These are phyloP conservation scores for Fraxinus quadrangulata DNA, from an alignment of 257 asterid genomes.

Conservation along the genomic window DNA sequence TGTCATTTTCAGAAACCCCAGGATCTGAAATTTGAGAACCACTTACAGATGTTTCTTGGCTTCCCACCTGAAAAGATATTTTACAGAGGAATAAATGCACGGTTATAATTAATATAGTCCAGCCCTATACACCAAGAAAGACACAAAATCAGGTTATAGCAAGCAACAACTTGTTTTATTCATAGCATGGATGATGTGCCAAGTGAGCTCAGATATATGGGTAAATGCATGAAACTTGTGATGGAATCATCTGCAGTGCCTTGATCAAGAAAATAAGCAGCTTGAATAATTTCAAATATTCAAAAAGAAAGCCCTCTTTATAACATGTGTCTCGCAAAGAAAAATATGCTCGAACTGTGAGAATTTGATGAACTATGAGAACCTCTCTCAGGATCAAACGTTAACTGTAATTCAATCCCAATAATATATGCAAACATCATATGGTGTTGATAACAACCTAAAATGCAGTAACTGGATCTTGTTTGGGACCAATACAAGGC, in stretches of 20 bases:
- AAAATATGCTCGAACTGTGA: neutral
- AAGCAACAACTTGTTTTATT: neutral
- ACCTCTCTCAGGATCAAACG: neutral
- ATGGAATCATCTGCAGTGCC: too few species aligned
- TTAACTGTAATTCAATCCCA: neutral
- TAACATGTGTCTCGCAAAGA: neutral
- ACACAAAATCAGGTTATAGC: neutral
- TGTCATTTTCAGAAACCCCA: slow-evolving; percentile 55
- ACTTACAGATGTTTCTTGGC: slow-evolving; percentile 72
- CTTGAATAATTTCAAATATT: neutral
- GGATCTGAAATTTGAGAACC: slow-evolving; percentile 78
- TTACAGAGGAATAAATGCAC: slow-evolving; percentile 4
- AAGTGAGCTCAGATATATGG: too few species aligned
- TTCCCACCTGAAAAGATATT: slow-evolving; percentile 56
- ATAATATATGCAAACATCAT: neutral
- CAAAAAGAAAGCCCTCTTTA: neutral
- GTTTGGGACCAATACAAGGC: neutral
- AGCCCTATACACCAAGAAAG: neutral
- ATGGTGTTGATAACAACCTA: neutral
- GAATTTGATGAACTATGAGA: neutral
- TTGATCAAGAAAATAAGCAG: too few species aligned
- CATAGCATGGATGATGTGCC: slow-evolving; percentile 4
- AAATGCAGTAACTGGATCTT: neutral
- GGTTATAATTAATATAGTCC: slow-evolving; percentile 1
- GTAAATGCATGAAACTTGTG: too few species aligned